Evolutionary conservation across 2,329 filamentous ascomycete species (phyloP).

Genomic region (Chrysoporthe deuterocubensis): DNA sequence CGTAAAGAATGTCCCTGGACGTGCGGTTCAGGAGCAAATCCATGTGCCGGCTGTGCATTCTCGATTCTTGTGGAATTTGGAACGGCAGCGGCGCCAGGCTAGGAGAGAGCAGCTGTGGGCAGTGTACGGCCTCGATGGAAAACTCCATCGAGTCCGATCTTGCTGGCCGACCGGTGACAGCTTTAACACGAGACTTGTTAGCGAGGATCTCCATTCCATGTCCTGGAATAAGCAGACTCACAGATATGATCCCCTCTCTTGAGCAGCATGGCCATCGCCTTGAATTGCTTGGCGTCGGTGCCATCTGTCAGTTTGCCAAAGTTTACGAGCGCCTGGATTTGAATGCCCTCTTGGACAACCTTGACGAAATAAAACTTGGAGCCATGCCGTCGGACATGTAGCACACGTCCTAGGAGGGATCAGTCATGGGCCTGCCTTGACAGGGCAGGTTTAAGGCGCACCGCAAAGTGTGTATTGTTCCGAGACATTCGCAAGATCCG

Average conservation of each 20-base stretch:
- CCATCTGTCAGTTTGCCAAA: constrained; percentile 52
- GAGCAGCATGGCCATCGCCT: constrained; percentile 66
- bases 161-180: constrained; percentile 71
- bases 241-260: constrained; percentile 84
- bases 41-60: constrained; percentile 78
- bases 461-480: constrained; percentile 5
- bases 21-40: constrained; percentile 79
- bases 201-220: constrained; percentile 29
- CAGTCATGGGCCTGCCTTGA: constrained; percentile 24
- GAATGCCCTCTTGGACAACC: constrained; percentile 72
- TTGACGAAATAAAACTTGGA: constrained; percentile 85
- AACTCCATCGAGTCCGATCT: constrained; percentile 75
- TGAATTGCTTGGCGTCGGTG: constrained; percentile 51
- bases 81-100: constrained; percentile 79
- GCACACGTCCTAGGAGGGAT: constrained; percentile 67
- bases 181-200: constrained; percentile 44
- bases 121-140: constrained; percentile 67
- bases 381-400: constrained; percentile 71
- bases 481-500: not conserved
- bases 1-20: constrained; percentile 69
- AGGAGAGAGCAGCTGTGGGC: constrained; percentile 77
- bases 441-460: constrained; percentile 6
- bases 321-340: constrained; percentile 78
- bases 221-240: constrained; percentile 49
- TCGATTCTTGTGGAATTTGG: constrained; percentile 72